Evolutionary conservation across 2,329 filamentous ascomycete species (phyloP), one percentile per base, ranked within the genome.

Genomic region (Macrophomina tecta): DNA sequence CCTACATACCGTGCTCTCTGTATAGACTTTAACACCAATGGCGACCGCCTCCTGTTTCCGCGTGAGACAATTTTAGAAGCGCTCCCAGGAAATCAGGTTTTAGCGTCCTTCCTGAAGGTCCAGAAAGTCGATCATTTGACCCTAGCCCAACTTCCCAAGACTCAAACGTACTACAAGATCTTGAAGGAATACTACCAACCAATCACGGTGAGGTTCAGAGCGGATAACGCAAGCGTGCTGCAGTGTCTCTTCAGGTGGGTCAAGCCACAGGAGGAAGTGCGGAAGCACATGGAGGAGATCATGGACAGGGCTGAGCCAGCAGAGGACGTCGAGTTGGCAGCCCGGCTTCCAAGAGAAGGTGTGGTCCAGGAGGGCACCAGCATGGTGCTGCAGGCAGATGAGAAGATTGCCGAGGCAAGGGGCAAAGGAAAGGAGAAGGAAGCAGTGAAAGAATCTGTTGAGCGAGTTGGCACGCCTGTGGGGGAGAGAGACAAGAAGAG

Each of bases 31-130:
- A 72, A 79, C 62, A 77, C 76, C n/a, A 77, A 76, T 49, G 91
- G 90, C 53, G 91, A 94, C 75, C 86, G 91, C 32, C 94, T 91
- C 74, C 80, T 92, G 56, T 94, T 95, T 69, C 92, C 92, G 2
- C 91, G 89, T 70, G 90, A 91, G 74, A 91, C 89, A 76, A 90
- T 94, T 40, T 77, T 94, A 60, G 91, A 95, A 74, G 89, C 87
- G 73, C 80, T 89, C 1, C 82, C 83, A n/a, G 77, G 77, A 4
- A 86, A 86, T 2, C 84, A 89, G 67, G 85, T 91, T 1, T 85
- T 93, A 51, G 89, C 89, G 3, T 94, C 91, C 0, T 95, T 94
- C 73, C 81, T 95, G 11, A 88, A 94, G 42, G 58, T 45, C 62
- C 56, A 68, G 28, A 73, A 38, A 28, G 68, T 42, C 12, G 68